Evolutionary conservation across 2,329 filamentous ascomycete genomes (phyloP), one percentile per base, ranked within the genome.

Genomic region (Tolypocladium paradoxum): DNA sequence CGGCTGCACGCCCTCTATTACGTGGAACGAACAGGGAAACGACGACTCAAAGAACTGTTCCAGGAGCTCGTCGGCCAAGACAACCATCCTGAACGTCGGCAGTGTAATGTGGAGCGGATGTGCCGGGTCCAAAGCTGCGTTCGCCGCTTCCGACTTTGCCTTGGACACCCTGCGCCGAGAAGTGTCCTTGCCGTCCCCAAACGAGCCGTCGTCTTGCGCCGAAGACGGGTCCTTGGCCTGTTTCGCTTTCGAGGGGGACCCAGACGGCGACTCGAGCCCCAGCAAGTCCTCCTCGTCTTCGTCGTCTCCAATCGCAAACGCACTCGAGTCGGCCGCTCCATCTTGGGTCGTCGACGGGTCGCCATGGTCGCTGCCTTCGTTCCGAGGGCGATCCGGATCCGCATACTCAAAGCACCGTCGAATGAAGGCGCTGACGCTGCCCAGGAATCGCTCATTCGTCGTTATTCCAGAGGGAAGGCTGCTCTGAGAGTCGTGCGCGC

Each of bases 1-100:
- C n/a, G 54, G 67, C 9, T 68, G 65, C 2, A 81, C 63, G 31
- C 78, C 78, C 14, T 95, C 87, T 27, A 88, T 84, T 48, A 96
- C 84, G 63, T 88, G 90, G 79, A 99, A 95, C 1, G 90, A 96
- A 50, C 88, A 84, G 0, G 92, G 90, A 72, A 97, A 96, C 40
- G 90, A 95, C 0, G 89, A 88, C 71, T 99, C 93, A 67, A 99
- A 99, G 72, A 99, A 99, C 61, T 95, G 88, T 64, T 99, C 92
- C 6, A 99, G 81, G 1, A 95, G 79, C 68, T 99, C 93, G 64
- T 99, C 93, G 45, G 93, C 93, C 8, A 99, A 82, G 11, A 99
- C 88, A 4, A 99, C 90, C 93, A 99, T 99, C 59, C 93, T 87
- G 78, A 99, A 99, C 0, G 93, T 99, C 1, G 93, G 93, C 1